A percentile compares a stretch with the other conserved stretches of the same genome.
Conservation (phyloP, 169 alveolate species). For the Theileria parva region DNA sequence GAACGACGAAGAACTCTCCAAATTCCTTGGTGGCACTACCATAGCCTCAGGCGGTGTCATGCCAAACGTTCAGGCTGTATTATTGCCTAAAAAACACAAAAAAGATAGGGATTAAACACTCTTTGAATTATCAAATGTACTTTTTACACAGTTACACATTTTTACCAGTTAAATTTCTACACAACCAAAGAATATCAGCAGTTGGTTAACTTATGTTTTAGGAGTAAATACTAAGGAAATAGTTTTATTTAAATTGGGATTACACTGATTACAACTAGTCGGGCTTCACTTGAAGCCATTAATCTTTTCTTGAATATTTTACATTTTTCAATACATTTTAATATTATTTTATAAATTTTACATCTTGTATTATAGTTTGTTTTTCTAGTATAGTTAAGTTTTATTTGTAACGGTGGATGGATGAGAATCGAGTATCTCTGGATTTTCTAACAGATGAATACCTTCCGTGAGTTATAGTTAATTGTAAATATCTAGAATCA, state of each 20-base stretch:
- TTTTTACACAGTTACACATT: neutral
- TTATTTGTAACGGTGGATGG: neutral
- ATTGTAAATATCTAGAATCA: too few relatives aligned
- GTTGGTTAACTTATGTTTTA: neutral
- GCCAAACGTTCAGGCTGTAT: conserved; percentile 95
- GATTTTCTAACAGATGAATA: conserved; percentile 56
- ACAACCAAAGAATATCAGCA: neutral
- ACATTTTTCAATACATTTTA: neutral
- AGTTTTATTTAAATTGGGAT: conserved; percentile 6
- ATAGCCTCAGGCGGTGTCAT: conserved; percentile 98
- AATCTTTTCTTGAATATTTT: neutral
- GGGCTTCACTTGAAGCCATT: conserved; percentile 73
- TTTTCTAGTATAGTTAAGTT: neutral
- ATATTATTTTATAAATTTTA: neutral
- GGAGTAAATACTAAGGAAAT: neutral
- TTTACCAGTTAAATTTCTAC: neutral
- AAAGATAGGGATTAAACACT: conserved; percentile 55
- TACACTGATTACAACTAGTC: conserved; percentile 29
- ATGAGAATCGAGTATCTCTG: conserved; percentile 29
- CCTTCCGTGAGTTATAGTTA: conserved; percentile 23
- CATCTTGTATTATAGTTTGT: neutral
- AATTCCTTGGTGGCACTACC: conserved; percentile 95
- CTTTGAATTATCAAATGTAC: conserved; percentile 16
- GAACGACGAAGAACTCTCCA: conserved; percentile 97
- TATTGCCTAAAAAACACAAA: conserved; percentile 90